phyloP scores from a whole-genome alignment of 805 yeast species.

The Cyberlindnera xylosilytica region DNA sequence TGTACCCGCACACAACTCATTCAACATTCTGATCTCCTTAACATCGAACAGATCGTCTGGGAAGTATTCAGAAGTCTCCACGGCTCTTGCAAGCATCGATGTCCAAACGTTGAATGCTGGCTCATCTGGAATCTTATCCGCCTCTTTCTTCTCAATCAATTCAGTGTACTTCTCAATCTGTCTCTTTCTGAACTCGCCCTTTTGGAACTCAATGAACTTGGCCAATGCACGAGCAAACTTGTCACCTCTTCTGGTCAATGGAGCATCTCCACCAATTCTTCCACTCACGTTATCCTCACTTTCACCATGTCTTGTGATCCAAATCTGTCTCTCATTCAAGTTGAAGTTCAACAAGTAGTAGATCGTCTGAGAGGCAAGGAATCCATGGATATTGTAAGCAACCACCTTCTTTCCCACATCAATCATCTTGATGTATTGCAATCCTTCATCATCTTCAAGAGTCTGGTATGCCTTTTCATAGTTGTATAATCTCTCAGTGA shows the following conservation, averaged over 20 bases:
- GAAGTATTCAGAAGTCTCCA: conserved; percentile 75
- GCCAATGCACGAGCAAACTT: conserved; percentile 72
- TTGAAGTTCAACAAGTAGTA: conserved; percentile 89
- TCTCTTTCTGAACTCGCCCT: conserved; percentile 60
- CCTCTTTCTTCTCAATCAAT: conserved; percentile 32
- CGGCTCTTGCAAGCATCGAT: conserved; percentile 75
- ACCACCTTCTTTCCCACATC: conserved; percentile 94
- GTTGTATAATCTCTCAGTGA: conserved; percentile 73
- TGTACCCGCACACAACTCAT: conserved; percentile 90
- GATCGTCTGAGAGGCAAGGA: conserved; percentile 88
- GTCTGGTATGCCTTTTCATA: conserved; percentile 91
- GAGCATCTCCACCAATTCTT: conserved; percentile 88
- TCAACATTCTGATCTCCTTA: conserved; percentile 89
- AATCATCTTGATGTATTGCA: conserved; percentile 91
- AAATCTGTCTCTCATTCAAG: conserved; percentile 82
- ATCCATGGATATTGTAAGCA: conserved; percentile 84
- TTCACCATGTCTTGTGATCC: conserved; percentile 96
- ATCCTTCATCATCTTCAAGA: conserved; percentile 69
- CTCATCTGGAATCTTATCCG: conserved; percentile 48
- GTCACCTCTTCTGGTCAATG: conserved; percentile 72
- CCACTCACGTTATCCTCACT: conserved; percentile 82
- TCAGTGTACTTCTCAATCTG: conserved; percentile 53
- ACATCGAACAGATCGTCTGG: conserved; percentile 71
- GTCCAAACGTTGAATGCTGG: conserved; percentile 90
- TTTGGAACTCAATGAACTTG: conserved; percentile 68